Conservation (phyloP, 768 basidiomycete species). For the Auricularia sp. region DNA sequence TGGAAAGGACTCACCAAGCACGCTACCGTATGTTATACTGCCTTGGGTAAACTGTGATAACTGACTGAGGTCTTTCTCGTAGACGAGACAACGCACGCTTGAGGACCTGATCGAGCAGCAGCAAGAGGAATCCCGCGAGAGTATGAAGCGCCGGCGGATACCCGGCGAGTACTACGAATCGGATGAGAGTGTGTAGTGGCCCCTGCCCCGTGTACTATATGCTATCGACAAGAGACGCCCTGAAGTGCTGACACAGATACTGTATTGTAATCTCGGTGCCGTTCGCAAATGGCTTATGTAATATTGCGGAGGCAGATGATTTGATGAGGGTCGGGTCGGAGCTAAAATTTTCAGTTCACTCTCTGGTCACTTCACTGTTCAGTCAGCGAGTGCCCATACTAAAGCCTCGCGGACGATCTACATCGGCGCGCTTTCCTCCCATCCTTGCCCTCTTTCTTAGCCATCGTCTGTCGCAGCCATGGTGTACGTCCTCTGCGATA, state of each 20-base stretch:
- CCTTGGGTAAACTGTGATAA: not conserved
- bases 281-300: too few species aligned
- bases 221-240: too few species aligned
- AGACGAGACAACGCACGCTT: not conserved
- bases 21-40: not conserved
- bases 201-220: not conserved
- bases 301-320: too few species aligned
- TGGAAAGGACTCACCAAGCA: conserved; percentile 84
- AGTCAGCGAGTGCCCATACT: too few species aligned
- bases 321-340: too few species aligned
- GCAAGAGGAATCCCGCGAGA: not conserved
- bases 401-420: not conserved
- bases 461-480: conserved; percentile 2
- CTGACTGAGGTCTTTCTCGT: not conserved
- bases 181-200: not conserved
- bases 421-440: not conserved
- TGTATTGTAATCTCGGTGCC: too few species aligned
- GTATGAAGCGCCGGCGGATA: not conserved
- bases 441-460: not conserved
- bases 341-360: too few species aligned
- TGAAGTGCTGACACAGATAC: too few species aligned
- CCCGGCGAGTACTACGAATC: not conserved
- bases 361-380: too few species aligned
- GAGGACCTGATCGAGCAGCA: not conserved
- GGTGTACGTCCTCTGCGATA: conserved; percentile 6